Evolutionary conservation across 2,329 filamentous ascomycete species (phyloP), one percentile per base, ranked within the genome.

Genomic region (Penicillium thymicola): DNA sequence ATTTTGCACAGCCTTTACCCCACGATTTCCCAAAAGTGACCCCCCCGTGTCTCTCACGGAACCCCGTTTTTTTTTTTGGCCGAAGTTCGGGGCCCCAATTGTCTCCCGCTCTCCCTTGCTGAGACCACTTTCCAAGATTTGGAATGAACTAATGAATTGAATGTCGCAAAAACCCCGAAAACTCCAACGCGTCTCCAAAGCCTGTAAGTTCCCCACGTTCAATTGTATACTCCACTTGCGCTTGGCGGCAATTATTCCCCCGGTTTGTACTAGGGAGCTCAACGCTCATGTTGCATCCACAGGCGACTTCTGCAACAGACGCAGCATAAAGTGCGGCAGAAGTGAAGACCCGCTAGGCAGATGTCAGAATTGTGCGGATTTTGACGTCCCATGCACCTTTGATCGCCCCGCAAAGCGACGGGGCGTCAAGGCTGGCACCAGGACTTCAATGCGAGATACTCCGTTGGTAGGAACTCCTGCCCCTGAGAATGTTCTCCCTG

Each of bases 361-460:
- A 51, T 82, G 80, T 65, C 77, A 81, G 66, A 82, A 79, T 50
- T 81, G 79, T 66, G 69, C 71, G 27, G 78, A 82, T 59, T 82
- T 81, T 63, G 75, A 72, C 47, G 74, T 80, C 45, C 64, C 70
- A n/a, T 82, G 80, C 65, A 81, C 77, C 14, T 81, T 77, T 64
- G 70, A 78, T 45, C 72, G 78, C 30, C 77, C 78, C 7, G 72
- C 72, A 13, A 75, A 77, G 51, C 72, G 76, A 54, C 65, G 75
- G 25, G 72, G 74, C 32, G 64, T 67, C 36, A 69, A 66, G 45
- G 64, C 65, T 47, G 64, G 64, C 27, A 59, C 54, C n/a, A 58
- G 51, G 32, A 43, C 38, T 30, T 42, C 48, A 18, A 11, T 30
- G 13, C 56, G 55, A n/a, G 61, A 65, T 16, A 54, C 55, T 4